These are phyloP conservation scores for Phytophthora sojae DNA, from an alignment of 352 stramenopile species.

Conservation along the genomic window DNA sequence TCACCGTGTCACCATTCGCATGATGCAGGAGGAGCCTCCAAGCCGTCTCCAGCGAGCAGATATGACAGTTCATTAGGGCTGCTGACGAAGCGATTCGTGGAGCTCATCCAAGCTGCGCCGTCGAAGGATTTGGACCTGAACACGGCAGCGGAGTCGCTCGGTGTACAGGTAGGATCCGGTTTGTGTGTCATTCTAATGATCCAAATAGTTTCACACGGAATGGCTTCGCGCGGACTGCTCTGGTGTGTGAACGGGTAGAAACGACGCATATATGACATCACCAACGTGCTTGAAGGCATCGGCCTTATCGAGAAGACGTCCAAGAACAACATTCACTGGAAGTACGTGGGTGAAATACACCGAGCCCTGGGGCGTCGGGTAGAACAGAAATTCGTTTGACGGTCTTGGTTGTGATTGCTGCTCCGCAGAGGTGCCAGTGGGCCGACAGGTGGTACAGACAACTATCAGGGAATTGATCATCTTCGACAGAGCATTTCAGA, in stretches of 20 bases:
- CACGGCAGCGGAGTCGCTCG: conserved; percentile 83
- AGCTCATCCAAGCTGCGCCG: conserved; percentile 91
- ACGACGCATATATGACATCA: conserved; percentile 99
- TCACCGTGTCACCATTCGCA: neutral
- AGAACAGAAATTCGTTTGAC: neutral
- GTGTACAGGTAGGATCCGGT: conserved; percentile 66
- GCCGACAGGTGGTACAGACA: conserved; percentile 52
- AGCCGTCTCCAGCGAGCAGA: conserved; percentile 82
- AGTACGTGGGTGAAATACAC: conserved; percentile 59
- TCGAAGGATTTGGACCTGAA: conserved; percentile 96
- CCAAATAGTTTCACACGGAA: neutral
- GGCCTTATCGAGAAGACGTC: conserved; percentile 97
- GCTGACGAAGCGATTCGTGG: conserved; percentile 98
- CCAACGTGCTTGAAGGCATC: conserved; percentile 98
- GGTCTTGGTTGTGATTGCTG: conserved; percentile 1
- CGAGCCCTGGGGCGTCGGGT: neutral
- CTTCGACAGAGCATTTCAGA: conserved; percentile 82
- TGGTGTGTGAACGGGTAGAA: conserved; percentile 64
- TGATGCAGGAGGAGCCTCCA: conserved; percentile 33
- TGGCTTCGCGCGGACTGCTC: neutral
- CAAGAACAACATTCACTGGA: conserved; percentile 99
- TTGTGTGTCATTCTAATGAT: neutral
- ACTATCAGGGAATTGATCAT: conserved; percentile 74
- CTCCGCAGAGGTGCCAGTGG: conserved; percentile 61
- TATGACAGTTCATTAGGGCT: conserved; percentile 97